These are phyloP conservation scores for Metschnikowia amazonensis DNA, from an alignment of 805 yeast genomes.

Conservation along the genomic window DNA sequence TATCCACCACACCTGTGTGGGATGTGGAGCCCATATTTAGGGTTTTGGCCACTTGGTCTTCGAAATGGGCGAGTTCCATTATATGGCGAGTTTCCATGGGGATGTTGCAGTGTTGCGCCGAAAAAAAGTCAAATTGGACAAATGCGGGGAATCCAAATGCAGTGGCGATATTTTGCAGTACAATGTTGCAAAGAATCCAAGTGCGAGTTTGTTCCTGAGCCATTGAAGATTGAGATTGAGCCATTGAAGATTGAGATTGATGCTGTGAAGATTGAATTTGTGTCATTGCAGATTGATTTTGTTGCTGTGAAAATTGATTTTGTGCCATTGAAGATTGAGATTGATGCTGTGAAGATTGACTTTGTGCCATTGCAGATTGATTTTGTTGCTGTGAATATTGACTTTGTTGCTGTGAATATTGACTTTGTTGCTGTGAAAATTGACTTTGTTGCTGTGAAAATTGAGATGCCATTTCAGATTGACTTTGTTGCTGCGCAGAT, in stretches of 20 bases:
- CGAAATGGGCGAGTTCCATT: constrained; percentile 81
- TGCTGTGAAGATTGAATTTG: constrained; percentile 46
- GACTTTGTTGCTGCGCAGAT: no score
- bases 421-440: no score
- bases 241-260: constrained; percentile 40
- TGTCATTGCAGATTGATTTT: no score
- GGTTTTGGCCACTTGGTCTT: constrained; percentile 77
- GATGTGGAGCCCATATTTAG: constrained; percentile 68
- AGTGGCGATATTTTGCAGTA: constrained; percentile 84
- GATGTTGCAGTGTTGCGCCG: constrained; percentile 43
- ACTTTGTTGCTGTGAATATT: constrained; percentile 53
- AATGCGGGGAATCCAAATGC: constrained; percentile 94
- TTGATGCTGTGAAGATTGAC: constrained; percentile 44
- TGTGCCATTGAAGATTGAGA: constrained; percentile 44
- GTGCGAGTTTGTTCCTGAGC: constrained; percentile 79
- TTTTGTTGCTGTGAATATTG: no score
- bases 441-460: no score
- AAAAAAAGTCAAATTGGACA: constrained; percentile 70
- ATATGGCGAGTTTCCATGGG: constrained; percentile 66
- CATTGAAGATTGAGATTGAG: constrained; percentile 45
- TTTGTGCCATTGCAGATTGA: no score
- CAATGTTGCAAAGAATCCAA: constrained; percentile 91
- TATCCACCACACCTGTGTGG: constrained; percentile 59
- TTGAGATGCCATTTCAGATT: no score
- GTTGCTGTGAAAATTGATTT: no score